These are phyloP conservation scores for Lachancea sp. DNA, from an alignment of 805 yeast genomes.

Conservation along the genomic window DNA sequence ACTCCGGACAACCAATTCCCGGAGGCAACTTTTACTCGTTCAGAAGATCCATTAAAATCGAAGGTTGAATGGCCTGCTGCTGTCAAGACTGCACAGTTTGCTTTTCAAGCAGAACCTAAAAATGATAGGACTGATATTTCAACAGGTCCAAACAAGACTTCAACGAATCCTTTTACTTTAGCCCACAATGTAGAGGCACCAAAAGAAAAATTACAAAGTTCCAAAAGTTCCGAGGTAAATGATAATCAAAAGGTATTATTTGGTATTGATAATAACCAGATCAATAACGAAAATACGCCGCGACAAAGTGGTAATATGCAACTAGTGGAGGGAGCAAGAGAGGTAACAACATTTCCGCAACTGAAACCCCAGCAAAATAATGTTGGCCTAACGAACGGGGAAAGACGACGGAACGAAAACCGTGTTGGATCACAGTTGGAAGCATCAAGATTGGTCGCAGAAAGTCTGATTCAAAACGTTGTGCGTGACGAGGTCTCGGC, in stretches of 20 bases:
- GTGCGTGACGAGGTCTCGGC: slow-evolving; percentile 5
- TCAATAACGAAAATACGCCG: slow-evolving; percentile 3
- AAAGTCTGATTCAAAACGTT: slow-evolving; percentile 4
- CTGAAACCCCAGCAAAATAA: slow-evolving; percentile 10
- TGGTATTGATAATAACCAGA: neutral
- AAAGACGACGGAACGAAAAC: slow-evolving; percentile 7
- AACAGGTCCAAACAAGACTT: neutral
- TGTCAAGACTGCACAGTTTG: neutral
- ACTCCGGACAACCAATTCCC: too few relatives aligned
- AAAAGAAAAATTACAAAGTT: slow-evolving; percentile 10
- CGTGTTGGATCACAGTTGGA: slow-evolving; percentile 6
- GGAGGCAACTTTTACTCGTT: neutral
- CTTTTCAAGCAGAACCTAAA: neutral
- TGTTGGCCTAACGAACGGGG: slow-evolving; percentile 13
- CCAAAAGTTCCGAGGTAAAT: slow-evolving; percentile 5
- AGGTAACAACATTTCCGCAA: neutral
- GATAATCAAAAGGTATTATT: neutral
- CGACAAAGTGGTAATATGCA: slow-evolving; percentile 6
- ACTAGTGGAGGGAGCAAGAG: slow-evolving; percentile 9
- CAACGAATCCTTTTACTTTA: neutral
- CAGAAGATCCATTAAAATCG: neutral
- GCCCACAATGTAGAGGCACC: slow-evolving; percentile 10
- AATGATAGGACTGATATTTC: neutral
- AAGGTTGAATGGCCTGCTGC: neutral
- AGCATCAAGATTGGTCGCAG: slow-evolving; percentile 8